phyloP scores from a whole-genome alignment of 169 alveolate species.

The Gregarina niphandrodes region DNA sequence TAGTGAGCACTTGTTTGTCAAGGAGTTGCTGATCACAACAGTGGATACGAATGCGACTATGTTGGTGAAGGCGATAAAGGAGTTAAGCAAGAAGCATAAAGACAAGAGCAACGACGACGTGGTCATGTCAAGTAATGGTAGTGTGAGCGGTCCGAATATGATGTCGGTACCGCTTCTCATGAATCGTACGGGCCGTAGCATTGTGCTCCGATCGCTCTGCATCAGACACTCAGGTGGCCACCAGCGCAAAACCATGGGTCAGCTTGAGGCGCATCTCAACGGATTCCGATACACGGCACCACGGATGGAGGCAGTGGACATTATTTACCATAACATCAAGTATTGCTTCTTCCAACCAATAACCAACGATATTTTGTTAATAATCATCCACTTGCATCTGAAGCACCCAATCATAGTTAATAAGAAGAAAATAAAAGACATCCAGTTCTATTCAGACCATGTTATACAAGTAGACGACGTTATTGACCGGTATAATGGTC shows the following conservation, averaged over 20 bases:
- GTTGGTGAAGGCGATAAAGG: background rate
- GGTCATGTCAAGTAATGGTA: background rate
- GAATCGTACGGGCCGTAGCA: conserved; percentile 41
- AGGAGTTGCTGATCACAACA: conserved; percentile 57
- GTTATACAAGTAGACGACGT: conserved; percentile 85
- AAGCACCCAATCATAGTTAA: conserved; percentile 77
- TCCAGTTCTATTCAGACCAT: conserved; percentile 80
- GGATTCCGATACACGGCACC: conserved; percentile 52
- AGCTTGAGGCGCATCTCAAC: conserved; percentile 78
- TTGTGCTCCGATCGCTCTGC: conserved; percentile 40
- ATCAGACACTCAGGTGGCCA: conserved; percentile 40
- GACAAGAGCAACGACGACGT: background rate
- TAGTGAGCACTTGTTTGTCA: conserved; percentile 38
- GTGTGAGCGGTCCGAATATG: background rate
- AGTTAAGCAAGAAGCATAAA: background rate
- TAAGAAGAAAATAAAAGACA: conserved; percentile 68
- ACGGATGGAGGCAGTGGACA: conserved; percentile 49
- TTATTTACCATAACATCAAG: conserved; percentile 65
- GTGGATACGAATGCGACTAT: background rate
- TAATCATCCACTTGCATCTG: conserved; percentile 73
- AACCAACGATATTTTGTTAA: conserved; percentile 71
- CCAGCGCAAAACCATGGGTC: conserved; percentile 39
- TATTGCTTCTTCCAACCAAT: conserved; percentile 89
- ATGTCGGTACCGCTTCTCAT: conserved; percentile 52
- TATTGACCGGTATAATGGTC: conserved; percentile 42